Base-by-base conservation (phyloP, 768 basidiomycete species). In the Rhizopogon salebrosus region DNA sequence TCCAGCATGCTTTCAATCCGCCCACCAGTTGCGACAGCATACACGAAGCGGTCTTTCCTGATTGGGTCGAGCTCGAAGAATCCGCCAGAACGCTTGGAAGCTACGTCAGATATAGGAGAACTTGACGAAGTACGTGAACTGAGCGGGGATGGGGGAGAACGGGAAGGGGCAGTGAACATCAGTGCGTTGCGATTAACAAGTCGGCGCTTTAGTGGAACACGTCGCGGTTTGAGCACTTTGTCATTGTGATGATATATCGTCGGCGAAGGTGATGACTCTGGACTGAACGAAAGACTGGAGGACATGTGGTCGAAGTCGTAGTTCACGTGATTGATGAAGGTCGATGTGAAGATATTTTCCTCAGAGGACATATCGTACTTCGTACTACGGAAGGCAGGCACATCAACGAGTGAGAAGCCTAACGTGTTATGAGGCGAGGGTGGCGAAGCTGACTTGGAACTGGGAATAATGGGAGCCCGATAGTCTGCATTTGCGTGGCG, bases 61-160 rank as follows among this genome's bases (percentile, higher is more conserved):
- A 53, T 42, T 23, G 63, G 55, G 38, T 57, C 52, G 24, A 58
- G 59, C 26, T 53, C 45, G 43, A 59, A 61, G 1, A 49, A 55
- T 41, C 56, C 51, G 41, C 53, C 57, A 7, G 56, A 57, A 38
- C 56, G 65, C 49, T 63, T 61, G 31, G 49, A 61, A n/a, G 57
- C 31, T 37, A 41, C 10, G 9, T 51, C 54, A 36, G 51, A 42
- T 27, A 13, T 18, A 1, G 11, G 49, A 26, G 43, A 50, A 16
- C 43, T 35, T 34, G 52, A 53, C 11, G 20, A 48, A 18, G 24
- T 31, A n/a, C 63, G 63, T 9, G 55, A 55, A 39, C 48, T 52
- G 43, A 62, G 57, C 13, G 60, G 58, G 3, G 61, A 53, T 11
- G 57, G 54, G 5, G 45, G 49, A n/a, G 60, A 56, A 38, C 53